These are phyloP conservation scores for Cytospora paraplurivora DNA, from an alignment of 2,329 filamentous ascomycete genomes.

Conservation along the genomic window DNA sequence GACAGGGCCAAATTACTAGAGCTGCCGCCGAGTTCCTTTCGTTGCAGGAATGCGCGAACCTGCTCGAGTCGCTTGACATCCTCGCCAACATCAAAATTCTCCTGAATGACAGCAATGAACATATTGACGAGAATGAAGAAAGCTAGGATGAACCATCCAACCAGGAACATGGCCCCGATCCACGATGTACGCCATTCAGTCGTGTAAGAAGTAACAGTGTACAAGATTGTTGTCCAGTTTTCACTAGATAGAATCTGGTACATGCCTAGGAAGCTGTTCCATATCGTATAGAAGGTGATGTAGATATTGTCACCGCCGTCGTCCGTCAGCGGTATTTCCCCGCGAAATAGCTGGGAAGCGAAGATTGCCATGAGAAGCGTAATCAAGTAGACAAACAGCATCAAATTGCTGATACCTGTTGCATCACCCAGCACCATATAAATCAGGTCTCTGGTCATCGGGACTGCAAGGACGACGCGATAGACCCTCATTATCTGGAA, in stretches of 20 bases:
- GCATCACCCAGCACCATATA: slow-evolving; percentile 87
- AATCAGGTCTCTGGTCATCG: slow-evolving; percentile 85
- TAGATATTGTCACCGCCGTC: slow-evolving; percentile 62
- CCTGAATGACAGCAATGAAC: slow-evolving; percentile 99
- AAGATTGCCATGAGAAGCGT: slow-evolving; percentile 94
- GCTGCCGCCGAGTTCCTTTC: slow-evolving; percentile 78
- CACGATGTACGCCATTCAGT: slow-evolving; percentile 72
- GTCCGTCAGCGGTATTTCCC: slow-evolving; percentile 72
- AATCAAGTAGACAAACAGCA: slow-evolving; percentile 94
- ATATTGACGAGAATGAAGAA: slow-evolving; percentile 98
- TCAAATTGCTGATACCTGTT: slow-evolving; percentile 87
- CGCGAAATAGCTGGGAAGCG: slow-evolving; percentile 88
- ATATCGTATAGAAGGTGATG: slow-evolving; percentile 86
- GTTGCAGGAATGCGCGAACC: slow-evolving; percentile 89
- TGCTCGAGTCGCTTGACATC: slow-evolving; percentile 97
- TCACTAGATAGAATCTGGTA: slow-evolving; percentile 96
- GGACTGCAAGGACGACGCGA: slow-evolving; percentile 84
- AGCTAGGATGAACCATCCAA: slow-evolving; percentile 92
- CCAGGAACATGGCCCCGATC: slow-evolving; percentile 89
- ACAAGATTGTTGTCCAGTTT: slow-evolving; percentile 90
- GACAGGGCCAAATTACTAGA: slow-evolving; percentile 75
- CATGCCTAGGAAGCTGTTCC: slow-evolving; percentile 96
- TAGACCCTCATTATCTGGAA: slow-evolving; percentile 95
- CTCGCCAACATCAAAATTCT: slow-evolving; percentile 98
- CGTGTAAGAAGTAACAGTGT: slow-evolving; percentile 74